phyloP scores from a whole-genome alignment of 1,139 yeast species.

The Meyerozyma sp. region DNA sequence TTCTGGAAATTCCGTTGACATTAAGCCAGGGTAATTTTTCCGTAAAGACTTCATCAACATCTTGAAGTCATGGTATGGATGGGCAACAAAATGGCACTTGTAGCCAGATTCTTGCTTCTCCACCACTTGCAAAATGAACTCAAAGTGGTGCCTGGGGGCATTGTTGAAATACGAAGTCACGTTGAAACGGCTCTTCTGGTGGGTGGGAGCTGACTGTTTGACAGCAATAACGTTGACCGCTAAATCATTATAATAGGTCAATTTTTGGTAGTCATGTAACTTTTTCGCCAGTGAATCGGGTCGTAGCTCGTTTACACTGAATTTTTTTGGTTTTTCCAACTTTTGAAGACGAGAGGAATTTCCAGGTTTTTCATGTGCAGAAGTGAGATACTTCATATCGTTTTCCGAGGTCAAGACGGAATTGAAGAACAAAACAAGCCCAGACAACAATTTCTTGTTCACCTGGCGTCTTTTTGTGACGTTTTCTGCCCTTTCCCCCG shows the following conservation, averaged over 20 bases:
- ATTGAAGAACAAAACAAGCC: constrained; percentile 64
- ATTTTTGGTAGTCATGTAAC: constrained; percentile 28
- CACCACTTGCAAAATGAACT: constrained; percentile 38
- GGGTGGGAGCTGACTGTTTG: constrained; percentile 15
- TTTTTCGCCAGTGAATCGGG: constrained; percentile 13
- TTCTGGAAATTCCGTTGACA: constrained; percentile 51
- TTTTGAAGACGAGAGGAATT: constrained; percentile 47
- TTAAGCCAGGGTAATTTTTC: constrained; percentile 63
- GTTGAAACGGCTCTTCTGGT: neutral
- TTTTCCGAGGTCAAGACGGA: constrained; percentile 65
- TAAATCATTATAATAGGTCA: constrained; percentile 51
- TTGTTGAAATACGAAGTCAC: constrained; percentile 12
- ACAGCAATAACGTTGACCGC: constrained; percentile 67
- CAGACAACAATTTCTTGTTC: constrained; percentile 53
- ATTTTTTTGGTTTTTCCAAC: constrained; percentile 26
- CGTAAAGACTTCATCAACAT: constrained; percentile 47
- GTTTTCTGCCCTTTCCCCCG: constrained; percentile 67
- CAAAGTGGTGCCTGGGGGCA: constrained; percentile 29
- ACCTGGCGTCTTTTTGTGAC: constrained; percentile 67
- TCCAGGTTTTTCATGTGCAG: constrained; percentile 38
- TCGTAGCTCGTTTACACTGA: constrained; percentile 4
- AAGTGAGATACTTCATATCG: constrained; percentile 47
- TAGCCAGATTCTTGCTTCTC: constrained; percentile 7
- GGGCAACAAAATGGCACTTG: constrained; percentile 42
- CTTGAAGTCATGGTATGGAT: constrained; percentile 65